Evolutionary conservation across 73 alveolate genomes (phyloP).

Genomic region (Paramecium sonneborni): DNA sequence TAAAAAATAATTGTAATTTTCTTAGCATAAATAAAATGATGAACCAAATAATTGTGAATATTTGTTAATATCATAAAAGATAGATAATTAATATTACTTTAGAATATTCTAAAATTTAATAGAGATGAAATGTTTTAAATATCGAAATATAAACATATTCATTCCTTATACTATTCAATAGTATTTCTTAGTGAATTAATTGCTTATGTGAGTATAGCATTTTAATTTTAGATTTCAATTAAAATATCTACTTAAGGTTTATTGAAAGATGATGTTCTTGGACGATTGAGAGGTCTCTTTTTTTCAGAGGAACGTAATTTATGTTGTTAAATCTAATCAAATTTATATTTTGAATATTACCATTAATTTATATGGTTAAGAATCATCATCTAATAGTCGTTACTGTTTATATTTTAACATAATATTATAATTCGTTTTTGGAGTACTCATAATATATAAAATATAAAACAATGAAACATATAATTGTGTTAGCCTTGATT

Average conservation of each 20-base stretch:
- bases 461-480: conserved; percentile 5
- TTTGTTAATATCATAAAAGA: neutral
- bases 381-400: neutral
- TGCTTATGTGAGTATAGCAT: neutral
- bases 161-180: neutral
- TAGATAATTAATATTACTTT: neutral
- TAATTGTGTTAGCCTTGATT: neutral
- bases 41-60: neutral
- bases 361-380: neutral
- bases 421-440: conserved; percentile 28
- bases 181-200: neutral
- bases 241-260: neutral
- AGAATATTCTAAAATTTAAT: too few relatives aligned
- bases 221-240: neutral
- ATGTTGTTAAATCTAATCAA: neutral
- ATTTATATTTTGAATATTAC: neutral
- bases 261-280: neutral
- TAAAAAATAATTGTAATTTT: neutral
- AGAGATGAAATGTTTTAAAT: too few relatives aligned
- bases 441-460: neutral
- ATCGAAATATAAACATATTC: too few relatives aligned
- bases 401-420: neutral
- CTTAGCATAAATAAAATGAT: neutral
- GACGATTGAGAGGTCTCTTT: neutral
- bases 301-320: neutral